These are phyloP conservation scores for Puccinellia tenuiflora DNA, from an alignment of 176 grass and related monocot species.

Conservation along the genomic window DNA sequence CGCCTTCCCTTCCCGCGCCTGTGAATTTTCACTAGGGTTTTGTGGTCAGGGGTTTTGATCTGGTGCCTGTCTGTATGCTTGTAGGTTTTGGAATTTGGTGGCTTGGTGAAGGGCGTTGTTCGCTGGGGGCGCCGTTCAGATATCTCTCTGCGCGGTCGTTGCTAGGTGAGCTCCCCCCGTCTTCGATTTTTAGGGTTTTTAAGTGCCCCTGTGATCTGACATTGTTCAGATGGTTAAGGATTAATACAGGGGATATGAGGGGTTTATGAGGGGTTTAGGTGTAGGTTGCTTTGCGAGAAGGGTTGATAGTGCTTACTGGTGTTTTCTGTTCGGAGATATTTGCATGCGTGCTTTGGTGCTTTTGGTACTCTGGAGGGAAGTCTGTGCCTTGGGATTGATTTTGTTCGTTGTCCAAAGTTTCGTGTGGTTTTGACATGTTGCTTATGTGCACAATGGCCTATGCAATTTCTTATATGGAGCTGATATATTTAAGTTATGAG, in stretches of 20 bases:
- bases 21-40: neutral
- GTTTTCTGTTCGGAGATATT: neutral
- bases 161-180: neutral
- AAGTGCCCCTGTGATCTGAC: neutral
- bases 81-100: conserved; percentile 20
- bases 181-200: neutral
- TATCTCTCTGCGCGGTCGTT: neutral
- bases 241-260: neutral
- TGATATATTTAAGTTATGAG: neutral
- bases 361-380: neutral
- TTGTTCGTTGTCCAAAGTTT: neutral
- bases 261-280: conserved; percentile 2
- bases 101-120: neutral
- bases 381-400: neutral
- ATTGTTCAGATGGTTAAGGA: neutral
- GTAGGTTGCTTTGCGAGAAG: neutral
- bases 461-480: neutral
- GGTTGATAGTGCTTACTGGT: neutral
- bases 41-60: conserved; percentile 3
- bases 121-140: neutral
- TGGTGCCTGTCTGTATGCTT: neutral
- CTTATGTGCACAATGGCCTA: neutral
- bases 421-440: neutral
- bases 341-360: neutral
- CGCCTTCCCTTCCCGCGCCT: neutral